A percentile compares a stretch with the other conserved stretches of the same genome.
These are phyloP conservation scores for Populus ilicifolia DNA, from an alignment of 345 rosid species.

Conservation along the genomic window DNA sequence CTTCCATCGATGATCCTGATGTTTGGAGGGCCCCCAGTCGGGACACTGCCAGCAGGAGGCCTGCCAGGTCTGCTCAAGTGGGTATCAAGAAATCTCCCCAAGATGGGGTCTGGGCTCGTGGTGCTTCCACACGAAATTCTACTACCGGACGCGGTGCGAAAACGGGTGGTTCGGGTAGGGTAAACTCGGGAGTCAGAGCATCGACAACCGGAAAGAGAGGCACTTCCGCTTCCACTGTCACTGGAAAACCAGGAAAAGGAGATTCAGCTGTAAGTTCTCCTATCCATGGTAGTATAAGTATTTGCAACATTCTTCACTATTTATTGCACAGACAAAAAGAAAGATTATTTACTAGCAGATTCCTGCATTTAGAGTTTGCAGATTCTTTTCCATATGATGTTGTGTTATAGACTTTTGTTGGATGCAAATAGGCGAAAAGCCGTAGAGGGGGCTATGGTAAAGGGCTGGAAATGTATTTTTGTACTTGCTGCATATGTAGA, in stretches of 20 bases:
- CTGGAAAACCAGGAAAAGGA: conserved; percentile 67
- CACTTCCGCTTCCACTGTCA: conserved; percentile 22
- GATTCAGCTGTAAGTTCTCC: conserved; percentile 61
- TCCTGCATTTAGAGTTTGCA: background rate
- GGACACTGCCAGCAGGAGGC: conserved; percentile 67
- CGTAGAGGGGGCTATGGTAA: too few species aligned
- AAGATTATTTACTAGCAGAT: background rate
- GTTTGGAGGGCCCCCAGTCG: conserved; percentile 99
- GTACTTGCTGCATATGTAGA: too few species aligned
- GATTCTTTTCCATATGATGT: background rate
- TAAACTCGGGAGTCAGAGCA: conserved; percentile 56
- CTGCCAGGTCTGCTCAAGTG: conserved; percentile 69
- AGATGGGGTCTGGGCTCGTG: conserved; percentile 94
- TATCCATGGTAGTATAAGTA: background rate
- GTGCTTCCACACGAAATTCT: conserved; percentile 44
- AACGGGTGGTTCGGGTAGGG: conserved; percentile 54
- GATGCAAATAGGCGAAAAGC: too few species aligned
- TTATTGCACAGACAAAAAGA: too few species aligned
- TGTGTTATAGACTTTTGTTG: too few species aligned
- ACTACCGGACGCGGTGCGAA: conserved; percentile 71
- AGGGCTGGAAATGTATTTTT: too few species aligned
- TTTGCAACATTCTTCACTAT: background rate
- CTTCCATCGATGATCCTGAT: conserved; percentile 93
- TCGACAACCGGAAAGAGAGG: conserved; percentile 77
- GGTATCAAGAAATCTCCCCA: conserved; percentile 83